Percentiles rank a stretch among this genome's conserved stretches.
Conservation (phyloP, 2,329 filamentous ascomycete genomes). For the Pleoardoris graminearum region DNA sequence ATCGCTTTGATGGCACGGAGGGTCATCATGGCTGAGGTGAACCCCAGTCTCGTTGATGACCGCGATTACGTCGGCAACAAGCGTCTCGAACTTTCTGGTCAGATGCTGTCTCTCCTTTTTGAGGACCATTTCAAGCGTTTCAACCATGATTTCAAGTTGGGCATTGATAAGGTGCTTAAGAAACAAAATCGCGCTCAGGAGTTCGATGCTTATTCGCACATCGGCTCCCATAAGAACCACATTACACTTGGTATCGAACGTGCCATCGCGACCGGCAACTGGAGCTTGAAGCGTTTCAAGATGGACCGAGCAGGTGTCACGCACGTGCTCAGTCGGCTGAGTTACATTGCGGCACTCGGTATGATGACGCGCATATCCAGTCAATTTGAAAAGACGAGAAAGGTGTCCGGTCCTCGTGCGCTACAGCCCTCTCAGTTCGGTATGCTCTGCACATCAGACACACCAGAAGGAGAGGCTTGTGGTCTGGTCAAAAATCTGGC, state of each 20-base stretch:
- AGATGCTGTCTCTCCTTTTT: conserved; percentile 89
- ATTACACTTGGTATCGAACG: conserved; percentile 94
- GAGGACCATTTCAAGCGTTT: conserved; percentile 99
- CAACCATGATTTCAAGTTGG: conserved; percentile 83
- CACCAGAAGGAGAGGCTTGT: conserved; percentile 96
- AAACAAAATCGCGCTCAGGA: conserved; percentile 88
- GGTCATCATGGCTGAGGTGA: conserved; percentile 90
- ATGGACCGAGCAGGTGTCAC: conserved; percentile 98
- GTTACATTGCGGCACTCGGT: conserved; percentile 93
- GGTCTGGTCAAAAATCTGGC: conserved; percentile 97
- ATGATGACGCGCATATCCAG: conserved; percentile 99
- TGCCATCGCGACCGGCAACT: conserved; percentile 96
- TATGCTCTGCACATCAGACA: conserved; percentile 97
- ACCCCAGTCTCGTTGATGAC: conserved; percentile 88
- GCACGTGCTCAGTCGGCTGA: conserved; percentile 90
- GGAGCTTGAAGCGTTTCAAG: conserved; percentile 96
- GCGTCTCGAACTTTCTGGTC: conserved; percentile 88
- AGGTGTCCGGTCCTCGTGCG: conserved; percentile 93
- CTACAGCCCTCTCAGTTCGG: conserved; percentile 97
- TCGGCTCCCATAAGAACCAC: conserved; percentile 80
- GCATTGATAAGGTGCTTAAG: conserved; percentile 92
- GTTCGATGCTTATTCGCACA: conserved; percentile 83
- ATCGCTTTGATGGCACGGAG: conserved; percentile 97
- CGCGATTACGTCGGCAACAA: conserved; percentile 99
- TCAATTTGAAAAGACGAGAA: conserved; percentile 98